Conservation (phyloP, 371 early-diverging fungal genomes). For the Funneliformis caledonium region DNA sequence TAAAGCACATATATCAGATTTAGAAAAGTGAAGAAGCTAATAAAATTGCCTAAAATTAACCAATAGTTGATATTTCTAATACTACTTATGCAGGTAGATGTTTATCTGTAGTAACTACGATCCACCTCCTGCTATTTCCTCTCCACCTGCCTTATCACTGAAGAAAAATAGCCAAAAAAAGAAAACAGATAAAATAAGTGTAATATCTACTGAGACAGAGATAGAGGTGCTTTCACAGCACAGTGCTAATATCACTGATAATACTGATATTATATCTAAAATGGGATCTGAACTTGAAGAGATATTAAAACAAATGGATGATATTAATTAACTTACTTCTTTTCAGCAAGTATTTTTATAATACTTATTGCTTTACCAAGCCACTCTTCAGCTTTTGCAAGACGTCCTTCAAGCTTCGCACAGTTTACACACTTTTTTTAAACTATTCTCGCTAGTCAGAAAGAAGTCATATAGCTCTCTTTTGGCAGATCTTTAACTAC, state of each 20-base stretch:
- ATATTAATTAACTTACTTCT: conserved; percentile 1
- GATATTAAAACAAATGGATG: background rate
- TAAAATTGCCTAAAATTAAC: conserved; percentile 26
- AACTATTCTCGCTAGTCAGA: background rate
- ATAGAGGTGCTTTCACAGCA: background rate
- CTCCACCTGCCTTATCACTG: background rate
- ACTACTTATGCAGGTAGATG: background rate
- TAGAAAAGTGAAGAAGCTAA: conserved; percentile 27
- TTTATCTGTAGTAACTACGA: background rate
- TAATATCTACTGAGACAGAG: background rate
- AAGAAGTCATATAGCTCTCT: background rate
- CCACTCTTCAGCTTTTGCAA: conserved; percentile 4
- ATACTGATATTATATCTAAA: conserved; percentile 1
- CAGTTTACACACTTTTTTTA: background rate
- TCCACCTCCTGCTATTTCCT: background rate
- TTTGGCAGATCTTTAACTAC: background rate
- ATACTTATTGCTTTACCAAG: conserved; percentile 6
- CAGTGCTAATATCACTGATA: background rate
- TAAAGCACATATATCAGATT: conserved; percentile 30
- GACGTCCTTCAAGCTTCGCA: background rate
- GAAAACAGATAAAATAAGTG: background rate
- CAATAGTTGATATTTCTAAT: conserved; percentile 18
- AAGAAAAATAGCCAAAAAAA: conserved; percentile 20
- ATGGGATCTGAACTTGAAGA: background rate
- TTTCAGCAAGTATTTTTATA: conserved; percentile 3